Evolutionary conservation across 1,139 yeast genomes (phyloP).

Genomic region (Eremothecium gossypii): DNA sequence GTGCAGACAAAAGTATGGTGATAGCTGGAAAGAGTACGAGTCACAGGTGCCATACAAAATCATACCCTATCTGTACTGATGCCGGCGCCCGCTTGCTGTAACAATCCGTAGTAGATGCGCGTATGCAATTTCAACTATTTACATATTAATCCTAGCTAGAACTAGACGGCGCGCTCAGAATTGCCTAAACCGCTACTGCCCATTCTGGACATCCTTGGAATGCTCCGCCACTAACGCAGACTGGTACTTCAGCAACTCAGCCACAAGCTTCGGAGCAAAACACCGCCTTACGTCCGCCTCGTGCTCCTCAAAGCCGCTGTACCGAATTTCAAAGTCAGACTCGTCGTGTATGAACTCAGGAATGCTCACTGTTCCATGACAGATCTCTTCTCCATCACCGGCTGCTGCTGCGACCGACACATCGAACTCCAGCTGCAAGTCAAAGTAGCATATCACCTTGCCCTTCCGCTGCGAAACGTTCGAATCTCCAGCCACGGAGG

Average conservation of each 20-base stretch:
- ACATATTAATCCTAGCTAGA: too few relatives aligned
- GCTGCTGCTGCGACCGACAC: constrained; percentile 32
- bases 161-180: too few relatives aligned
- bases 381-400: constrained; percentile 28
- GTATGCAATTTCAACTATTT: too few relatives aligned
- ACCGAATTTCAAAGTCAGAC: constrained; percentile 49
- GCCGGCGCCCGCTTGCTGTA: too few relatives aligned
- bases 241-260: constrained; percentile 49
- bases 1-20: constrained; percentile 77
- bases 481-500: constrained; percentile 58
- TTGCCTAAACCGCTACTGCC: too few relatives aligned
- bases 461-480: constrained; percentile 79
- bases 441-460: constrained; percentile 65
- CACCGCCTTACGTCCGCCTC: constrained; percentile 36
- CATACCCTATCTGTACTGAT: constrained; percentile 73
- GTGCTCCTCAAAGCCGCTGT: constrained; percentile 35
- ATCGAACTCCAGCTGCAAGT: constrained; percentile 45
- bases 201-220: constrained; percentile 49
- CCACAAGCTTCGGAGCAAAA: constrained; percentile 44
- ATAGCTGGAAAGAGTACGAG: constrained; percentile 78
- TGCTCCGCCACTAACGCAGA: constrained; percentile 51
- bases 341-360: constrained; percentile 74
- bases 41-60: constrained; percentile 77
- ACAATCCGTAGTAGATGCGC: too few relatives aligned
- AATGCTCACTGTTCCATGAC: constrained; percentile 38